phyloP scores from a whole-genome alignment of 768 basidiomycete species.

The Tulasnella sp. region DNA sequence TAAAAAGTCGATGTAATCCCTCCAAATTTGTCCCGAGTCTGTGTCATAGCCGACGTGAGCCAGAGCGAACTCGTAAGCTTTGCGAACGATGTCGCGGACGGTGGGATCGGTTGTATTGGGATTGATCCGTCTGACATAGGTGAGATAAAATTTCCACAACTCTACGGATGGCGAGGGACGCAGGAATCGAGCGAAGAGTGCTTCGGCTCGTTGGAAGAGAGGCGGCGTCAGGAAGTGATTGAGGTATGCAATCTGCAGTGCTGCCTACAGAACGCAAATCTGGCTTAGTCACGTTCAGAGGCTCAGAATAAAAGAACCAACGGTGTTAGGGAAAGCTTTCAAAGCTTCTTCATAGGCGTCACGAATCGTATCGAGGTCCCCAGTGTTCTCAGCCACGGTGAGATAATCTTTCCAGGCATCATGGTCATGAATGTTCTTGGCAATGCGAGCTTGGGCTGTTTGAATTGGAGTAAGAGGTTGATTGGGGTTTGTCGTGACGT shows the following conservation, averaged over 20 bases:
- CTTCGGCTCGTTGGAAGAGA: constrained; percentile 67
- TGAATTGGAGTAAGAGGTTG: constrained; percentile 26
- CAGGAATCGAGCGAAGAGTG: constrained; percentile 80
- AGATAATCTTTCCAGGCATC: constrained; percentile 70
- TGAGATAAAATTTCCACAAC: constrained; percentile 87
- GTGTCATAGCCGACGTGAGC: constrained; percentile 85
- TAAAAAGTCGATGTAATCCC: constrained; percentile 85
- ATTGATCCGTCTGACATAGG: constrained; percentile 79
- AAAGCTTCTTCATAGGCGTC: constrained; percentile 73
- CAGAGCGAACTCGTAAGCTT: constrained; percentile 89
- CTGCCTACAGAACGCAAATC: constrained; percentile 36
- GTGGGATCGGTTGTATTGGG: constrained; percentile 32
- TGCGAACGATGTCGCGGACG: constrained; percentile 65
- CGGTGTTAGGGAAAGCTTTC: constrained; percentile 82
- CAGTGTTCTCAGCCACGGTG: constrained; percentile 59
- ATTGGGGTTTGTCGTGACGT: neutral
- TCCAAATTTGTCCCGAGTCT: constrained; percentile 87
- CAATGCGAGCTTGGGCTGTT: constrained; percentile 44
- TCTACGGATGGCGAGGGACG: constrained; percentile 78
- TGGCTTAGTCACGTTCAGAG: neutral
- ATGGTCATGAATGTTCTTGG: constrained; percentile 61
- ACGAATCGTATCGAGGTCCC: constrained; percentile 70
- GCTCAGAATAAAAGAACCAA: constrained; percentile 35
- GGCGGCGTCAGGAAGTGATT: constrained; percentile 54
- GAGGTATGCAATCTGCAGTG: constrained; percentile 77